Percentiles rank a stretch among this genome's conserved stretches.
These are phyloP conservation scores for Globisporangium perplexum DNA, from an alignment of 352 stramenopile species.

Conservation along the genomic window DNA sequence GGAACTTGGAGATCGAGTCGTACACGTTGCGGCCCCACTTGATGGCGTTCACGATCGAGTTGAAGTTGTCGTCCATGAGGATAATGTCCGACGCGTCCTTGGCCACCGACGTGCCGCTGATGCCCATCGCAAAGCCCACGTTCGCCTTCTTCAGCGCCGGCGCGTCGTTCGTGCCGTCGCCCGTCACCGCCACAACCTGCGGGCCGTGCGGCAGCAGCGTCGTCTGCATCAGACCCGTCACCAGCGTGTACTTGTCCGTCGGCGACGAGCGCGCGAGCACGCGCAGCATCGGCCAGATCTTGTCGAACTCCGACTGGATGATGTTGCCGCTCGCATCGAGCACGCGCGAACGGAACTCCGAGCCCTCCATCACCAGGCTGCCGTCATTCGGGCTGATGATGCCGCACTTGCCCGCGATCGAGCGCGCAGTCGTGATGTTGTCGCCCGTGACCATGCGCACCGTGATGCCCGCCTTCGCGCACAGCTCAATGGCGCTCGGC, in stretches of 20 bases:
- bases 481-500: constrained; percentile 88
- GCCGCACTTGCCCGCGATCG: constrained; percentile 70
- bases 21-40: constrained; percentile 96
- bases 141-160: constrained; percentile 96
- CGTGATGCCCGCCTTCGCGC: constrained; percentile 93
- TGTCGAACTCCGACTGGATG: constrained; percentile 87
- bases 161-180: constrained; percentile 96
- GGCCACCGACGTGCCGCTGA: constrained; percentile 92
- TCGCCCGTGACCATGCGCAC: constrained; percentile 99
- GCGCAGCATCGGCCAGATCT: constrained; percentile 88
- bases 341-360: constrained; percentile 61
- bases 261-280: constrained; percentile 92
- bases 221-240: constrained; percentile 89
- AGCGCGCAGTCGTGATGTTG: constrained; percentile 92
- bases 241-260: constrained; percentile 97
- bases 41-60: constrained; percentile 94
- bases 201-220: constrained; percentile 69
- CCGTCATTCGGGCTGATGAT: constrained; percentile 52
- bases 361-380: constrained; percentile 62
- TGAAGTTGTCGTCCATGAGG: constrained; percentile 96
- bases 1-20: constrained; percentile 97
- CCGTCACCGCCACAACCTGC: constrained; percentile 94
- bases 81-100: constrained; percentile 97
- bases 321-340: constrained; percentile 63
- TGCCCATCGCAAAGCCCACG: constrained; percentile 96